Evolutionary conservation across 2,329 filamentous ascomycete species (phyloP).

Genomic region (Cryphonectria parasitica): DNA sequence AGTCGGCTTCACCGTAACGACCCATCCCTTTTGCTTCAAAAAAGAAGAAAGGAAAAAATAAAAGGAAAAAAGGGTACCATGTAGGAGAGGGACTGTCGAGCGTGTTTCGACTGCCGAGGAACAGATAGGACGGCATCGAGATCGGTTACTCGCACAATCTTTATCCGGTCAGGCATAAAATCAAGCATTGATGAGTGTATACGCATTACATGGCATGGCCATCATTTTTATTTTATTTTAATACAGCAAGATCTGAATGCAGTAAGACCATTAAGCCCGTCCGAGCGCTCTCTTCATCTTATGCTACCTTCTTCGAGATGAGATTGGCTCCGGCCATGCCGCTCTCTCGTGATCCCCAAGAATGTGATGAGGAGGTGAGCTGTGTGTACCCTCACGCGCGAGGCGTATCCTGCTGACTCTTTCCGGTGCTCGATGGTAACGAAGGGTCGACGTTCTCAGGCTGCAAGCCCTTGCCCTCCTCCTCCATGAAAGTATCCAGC

Average conservation of each 20-base stretch:
- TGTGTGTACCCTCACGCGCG: slow-evolving; percentile 19
- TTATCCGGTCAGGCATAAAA: background rate
- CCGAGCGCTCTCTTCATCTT: background rate
- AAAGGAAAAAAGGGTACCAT: background rate
- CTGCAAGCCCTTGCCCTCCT: slow-evolving; percentile 23
- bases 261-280: background rate
- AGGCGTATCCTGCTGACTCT: slow-evolving; percentile 23
- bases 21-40: slow-evolving; percentile 13
- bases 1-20: slow-evolving; percentile 27
- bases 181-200: background rate
- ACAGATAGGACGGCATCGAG: background rate
- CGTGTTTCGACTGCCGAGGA: background rate
- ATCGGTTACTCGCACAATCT: background rate
- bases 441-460: slow-evolving; percentile 27
- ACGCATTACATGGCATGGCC: background rate
- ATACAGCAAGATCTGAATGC: background rate
- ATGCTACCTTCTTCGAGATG: background rate
- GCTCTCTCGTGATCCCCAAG: background rate
- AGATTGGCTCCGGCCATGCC: background rate
- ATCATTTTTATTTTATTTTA: background rate
- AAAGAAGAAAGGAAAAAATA: too few species aligned
- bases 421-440: slow-evolving; percentile 23
- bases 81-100: background rate
- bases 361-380: background rate
- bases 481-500: slow-evolving; percentile 21